These are phyloP conservation scores for Calonectria ilicicola DNA, from an alignment of 2,329 filamentous ascomycete species.

Conservation along the genomic window DNA sequence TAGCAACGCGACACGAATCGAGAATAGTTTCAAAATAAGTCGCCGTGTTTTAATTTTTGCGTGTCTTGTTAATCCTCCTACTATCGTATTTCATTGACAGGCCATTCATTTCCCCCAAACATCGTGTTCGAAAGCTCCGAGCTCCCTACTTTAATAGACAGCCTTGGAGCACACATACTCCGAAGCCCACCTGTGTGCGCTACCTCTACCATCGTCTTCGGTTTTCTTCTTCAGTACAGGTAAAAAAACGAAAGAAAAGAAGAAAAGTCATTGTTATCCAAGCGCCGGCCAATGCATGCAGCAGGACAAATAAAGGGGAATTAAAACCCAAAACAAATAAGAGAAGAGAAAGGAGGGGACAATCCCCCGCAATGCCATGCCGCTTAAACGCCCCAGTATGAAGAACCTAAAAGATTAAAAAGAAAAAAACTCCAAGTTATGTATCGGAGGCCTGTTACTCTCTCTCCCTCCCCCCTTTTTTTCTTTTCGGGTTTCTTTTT, in stretches of 20 bases:
- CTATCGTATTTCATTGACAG: neutral
- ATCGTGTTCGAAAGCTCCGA: too few relatives aligned
- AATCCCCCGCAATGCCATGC: slow-evolving; percentile 6
- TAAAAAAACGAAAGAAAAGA: neutral
- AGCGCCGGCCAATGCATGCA: slow-evolving; percentile 27
- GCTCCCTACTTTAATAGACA: too few relatives aligned
- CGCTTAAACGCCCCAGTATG: neutral
- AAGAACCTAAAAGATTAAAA: neutral
- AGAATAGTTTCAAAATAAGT: slow-evolving; percentile 20
- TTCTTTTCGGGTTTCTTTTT: neutral
- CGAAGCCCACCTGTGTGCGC: neutral
- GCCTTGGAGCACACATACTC: neutral
- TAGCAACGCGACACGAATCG: slow-evolving; percentile 41
- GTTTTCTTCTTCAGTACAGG: neutral
- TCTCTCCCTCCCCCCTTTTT: too few relatives aligned
- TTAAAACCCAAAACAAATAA: neutral
- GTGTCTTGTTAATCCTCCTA: neutral
- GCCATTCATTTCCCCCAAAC: neutral
- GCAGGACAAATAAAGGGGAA: neutral
- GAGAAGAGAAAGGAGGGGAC: neutral
- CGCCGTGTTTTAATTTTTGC: neutral
- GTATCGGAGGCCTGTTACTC: neutral
- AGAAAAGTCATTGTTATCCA: neutral
- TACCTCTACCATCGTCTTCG: neutral
- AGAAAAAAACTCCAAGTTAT: neutral